Evolutionary conservation across 495 filamentous ascomycete genomes (phyloP).

Genomic region (Penicillium herquei): DNA sequence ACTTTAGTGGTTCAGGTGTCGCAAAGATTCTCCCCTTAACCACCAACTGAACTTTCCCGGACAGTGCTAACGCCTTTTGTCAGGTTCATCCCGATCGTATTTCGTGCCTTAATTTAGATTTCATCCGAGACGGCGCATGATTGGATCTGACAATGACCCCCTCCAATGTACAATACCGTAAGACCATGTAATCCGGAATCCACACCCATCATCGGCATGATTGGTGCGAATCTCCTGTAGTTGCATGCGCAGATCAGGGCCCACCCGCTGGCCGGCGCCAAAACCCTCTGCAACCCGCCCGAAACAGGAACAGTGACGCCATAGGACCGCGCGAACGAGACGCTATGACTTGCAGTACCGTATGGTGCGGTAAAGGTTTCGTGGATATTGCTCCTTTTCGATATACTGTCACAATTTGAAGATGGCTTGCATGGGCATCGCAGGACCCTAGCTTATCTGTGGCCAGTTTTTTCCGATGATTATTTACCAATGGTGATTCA

Average conservation of each 20-base stretch:
- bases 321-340: slow-evolving; percentile 13
- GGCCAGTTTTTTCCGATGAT: background rate
- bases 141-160: background rate
- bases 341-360: slow-evolving; percentile 27
- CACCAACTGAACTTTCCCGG: background rate
- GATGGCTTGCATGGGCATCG: background rate
- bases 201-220: slow-evolving; percentile 4
- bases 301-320: slow-evolving; percentile 31
- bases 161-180: slow-evolving; percentile 6
- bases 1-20: no score
- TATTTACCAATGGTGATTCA: background rate
- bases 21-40: background rate
- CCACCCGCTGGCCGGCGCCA: slow-evolving; percentile 19
- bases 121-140: background rate
- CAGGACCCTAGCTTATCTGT: background rate
- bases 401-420: background rate
- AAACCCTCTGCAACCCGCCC: slow-evolving; percentile 27
- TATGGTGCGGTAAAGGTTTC: slow-evolving; percentile 6
- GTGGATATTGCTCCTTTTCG: background rate
- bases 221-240: slow-evolving; percentile 7
- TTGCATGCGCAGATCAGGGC: slow-evolving; percentile 29
- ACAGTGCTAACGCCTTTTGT: slow-evolving; percentile 12
- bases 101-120: slow-evolving; percentile 12
- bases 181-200: slow-evolving; percentile 10
- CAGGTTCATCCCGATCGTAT: slow-evolving; percentile 19